Conservation (phyloP, 2,329 filamentous ascomycete species). For the Volutella citrinella region DNA sequence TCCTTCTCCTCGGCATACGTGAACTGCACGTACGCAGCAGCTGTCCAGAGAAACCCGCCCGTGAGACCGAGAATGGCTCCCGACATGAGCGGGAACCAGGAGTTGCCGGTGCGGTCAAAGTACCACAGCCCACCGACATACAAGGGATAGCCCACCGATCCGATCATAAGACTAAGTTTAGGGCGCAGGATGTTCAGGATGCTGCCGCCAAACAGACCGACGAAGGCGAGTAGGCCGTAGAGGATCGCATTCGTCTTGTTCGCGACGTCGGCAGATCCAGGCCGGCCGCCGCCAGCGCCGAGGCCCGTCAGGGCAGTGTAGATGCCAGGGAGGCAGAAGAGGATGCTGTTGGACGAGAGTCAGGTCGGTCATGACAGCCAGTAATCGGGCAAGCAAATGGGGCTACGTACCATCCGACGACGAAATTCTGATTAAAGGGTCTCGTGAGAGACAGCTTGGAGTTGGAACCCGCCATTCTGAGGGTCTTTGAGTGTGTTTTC, state of each 20-base stretch:
- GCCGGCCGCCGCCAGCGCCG: slow-evolving; percentile 4
- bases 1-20: slow-evolving; percentile 9
- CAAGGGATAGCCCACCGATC: slow-evolving; percentile 15
- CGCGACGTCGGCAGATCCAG: background rate
- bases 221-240: slow-evolving; percentile 7
- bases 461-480: too few species aligned
- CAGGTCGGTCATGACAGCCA: too few species aligned
- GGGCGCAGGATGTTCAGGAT: slow-evolving; percentile 17
- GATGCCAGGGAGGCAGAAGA: slow-evolving; percentile 1
- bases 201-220: slow-evolving; percentile 9
- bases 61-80: slow-evolving; percentile 16
- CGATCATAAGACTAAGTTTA: slow-evolving; percentile 11
- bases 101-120: slow-evolving; percentile 10
- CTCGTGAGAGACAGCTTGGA: too few species aligned
- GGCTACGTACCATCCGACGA: too few species aligned
- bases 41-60: slow-evolving; percentile 15
- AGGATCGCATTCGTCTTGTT: slow-evolving; percentile 5
- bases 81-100: slow-evolving; percentile 16
- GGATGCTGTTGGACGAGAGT: slow-evolving; percentile 1
- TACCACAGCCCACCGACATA: slow-evolving; percentile 20
- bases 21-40: slow-evolving; percentile 5
- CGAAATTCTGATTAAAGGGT: too few species aligned
- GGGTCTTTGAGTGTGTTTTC: too few species aligned
- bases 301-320: slow-evolving; percentile 2
- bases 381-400: too few species aligned